Conservation (phyloP, 305 asterid species). For the Fraxinus sp. region DNA sequence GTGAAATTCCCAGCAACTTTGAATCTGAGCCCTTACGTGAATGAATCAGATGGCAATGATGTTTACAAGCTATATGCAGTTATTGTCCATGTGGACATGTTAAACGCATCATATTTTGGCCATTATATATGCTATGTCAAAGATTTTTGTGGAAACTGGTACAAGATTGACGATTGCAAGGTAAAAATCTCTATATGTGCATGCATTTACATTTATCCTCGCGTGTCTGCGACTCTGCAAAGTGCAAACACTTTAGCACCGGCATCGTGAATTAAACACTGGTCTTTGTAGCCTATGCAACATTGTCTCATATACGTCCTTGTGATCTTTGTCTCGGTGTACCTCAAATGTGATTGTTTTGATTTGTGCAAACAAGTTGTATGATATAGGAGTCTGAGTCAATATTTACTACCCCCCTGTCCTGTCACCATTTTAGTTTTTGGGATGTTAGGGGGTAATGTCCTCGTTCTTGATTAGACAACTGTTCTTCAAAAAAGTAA, state of each 20-base stretch:
- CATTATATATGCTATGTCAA: conserved; percentile 88
- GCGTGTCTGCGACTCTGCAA: neutral
- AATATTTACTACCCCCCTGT: neutral
- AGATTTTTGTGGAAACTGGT: conserved; percentile 81
- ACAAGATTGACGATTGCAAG: conserved; percentile 89
- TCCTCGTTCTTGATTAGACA: neutral
- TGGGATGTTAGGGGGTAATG: neutral
- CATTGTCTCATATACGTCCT: neutral
- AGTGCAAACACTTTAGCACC: neutral
- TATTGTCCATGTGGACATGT: conserved; percentile 91
- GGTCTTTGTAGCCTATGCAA: neutral
- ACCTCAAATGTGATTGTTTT: neutral
- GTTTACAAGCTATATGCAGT: conserved; percentile 89
- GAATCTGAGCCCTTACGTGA: conserved; percentile 78
- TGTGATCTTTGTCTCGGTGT: neutral
- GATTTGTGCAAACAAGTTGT: neutral
- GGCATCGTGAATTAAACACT: neutral
- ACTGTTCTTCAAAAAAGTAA: neutral
- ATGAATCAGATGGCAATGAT: conserved; percentile 56
- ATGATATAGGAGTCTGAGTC: neutral
- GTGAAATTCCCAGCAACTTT: conserved; percentile 81
- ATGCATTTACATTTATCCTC: neutral
- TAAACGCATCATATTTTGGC: conserved; percentile 92
- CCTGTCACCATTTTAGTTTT: neutral
- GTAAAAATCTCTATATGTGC: conserved; percentile 34